Conservation (phyloP, 1,284 basidiomycete species). For the Phlebopus sp. region DNA sequence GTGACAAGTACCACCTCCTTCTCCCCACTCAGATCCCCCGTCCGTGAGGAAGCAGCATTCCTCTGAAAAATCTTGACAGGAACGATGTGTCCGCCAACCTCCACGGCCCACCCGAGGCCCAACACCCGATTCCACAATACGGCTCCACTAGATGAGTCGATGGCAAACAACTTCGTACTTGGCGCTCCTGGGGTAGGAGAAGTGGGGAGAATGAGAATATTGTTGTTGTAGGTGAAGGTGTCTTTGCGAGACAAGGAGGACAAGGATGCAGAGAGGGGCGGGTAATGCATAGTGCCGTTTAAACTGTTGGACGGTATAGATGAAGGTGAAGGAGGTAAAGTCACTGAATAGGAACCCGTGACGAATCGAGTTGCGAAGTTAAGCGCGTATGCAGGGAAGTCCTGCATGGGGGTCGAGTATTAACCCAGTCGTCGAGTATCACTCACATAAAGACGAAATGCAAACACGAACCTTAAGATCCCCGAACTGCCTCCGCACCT, state of each 20-base stretch:
- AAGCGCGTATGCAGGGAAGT: constrained; percentile 68
- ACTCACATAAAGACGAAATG: not conserved
- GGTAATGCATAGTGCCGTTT: constrained; percentile 35
- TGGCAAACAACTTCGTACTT: constrained; percentile 77
- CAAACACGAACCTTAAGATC: constrained; percentile 55
- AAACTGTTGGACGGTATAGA: constrained; percentile 21
- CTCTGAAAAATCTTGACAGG: constrained; percentile 49
- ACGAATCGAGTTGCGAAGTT: constrained; percentile 73
- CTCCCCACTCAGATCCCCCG: constrained; percentile 27
- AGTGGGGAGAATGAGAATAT: constrained; percentile 87
- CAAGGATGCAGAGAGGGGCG: constrained; percentile 27
- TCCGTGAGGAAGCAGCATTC: constrained; percentile 6
- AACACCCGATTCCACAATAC: constrained; percentile 76
- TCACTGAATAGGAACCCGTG: constrained; percentile 60
- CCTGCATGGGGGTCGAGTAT: constrained; percentile 39
- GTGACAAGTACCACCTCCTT: constrained; percentile 60
- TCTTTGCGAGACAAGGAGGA: constrained; percentile 39
- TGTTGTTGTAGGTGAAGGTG: constrained; percentile 67
- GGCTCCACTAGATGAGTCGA: constrained; percentile 77
- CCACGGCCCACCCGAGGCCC: constrained; percentile 60
- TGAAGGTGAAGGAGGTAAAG: constrained; percentile 32
- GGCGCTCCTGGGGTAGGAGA: constrained; percentile 66
- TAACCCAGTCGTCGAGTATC: not conserved
- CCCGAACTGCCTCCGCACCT: constrained; percentile 58
- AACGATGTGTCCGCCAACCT: constrained; percentile 51